phyloP scores from a whole-genome alignment of 2,329 filamentous ascomycete species.

The Lizonia empirigonia region DNA sequence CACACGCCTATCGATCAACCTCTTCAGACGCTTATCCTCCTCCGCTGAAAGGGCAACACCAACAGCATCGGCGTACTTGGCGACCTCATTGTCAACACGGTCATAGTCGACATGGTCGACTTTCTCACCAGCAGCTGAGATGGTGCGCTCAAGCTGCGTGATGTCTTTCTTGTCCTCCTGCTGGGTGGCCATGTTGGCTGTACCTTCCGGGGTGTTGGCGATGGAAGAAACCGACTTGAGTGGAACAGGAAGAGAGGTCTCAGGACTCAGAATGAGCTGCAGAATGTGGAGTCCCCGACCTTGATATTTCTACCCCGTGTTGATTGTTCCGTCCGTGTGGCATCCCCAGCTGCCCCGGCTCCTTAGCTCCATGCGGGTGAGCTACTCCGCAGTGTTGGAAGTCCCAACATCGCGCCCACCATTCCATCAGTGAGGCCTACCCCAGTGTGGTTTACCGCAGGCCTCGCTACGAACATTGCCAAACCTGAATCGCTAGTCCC shows the following conservation, averaged over 20 bases:
- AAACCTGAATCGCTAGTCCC: conserved; percentile 21
- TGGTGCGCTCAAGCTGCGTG: conserved; percentile 56
- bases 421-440: conserved; percentile 7
- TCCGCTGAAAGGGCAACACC: conserved; percentile 61
- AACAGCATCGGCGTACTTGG: conserved; percentile 67
- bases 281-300: conserved; percentile 20
- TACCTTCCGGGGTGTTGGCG: conserved; percentile 16
- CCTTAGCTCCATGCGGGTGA: conserved; percentile 28
- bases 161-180: conserved; percentile 41
- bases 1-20: conserved; percentile 70
- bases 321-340: conserved; percentile 24
- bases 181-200: conserved; percentile 30
- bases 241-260: conserved; percentile 16
- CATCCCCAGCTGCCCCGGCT: conserved; percentile 25
- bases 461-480: not conserved
- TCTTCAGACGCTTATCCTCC: conserved; percentile 66
- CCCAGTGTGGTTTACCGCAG: conserved; percentile 20
- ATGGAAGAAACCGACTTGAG: conserved; percentile 14
- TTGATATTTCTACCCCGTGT: conserved; percentile 34
- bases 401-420: conserved; percentile 18
- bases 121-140: conserved; percentile 54
- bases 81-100: conserved; percentile 71
- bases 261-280: conserved; percentile 26
- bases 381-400: conserved; percentile 30
- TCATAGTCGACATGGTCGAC: conserved; percentile 62